Evolutionary conservation across 805 yeast species (phyloP), one percentile per base, ranked within the genome.

Genomic region (Saccharomycopsis schoenii): DNA sequence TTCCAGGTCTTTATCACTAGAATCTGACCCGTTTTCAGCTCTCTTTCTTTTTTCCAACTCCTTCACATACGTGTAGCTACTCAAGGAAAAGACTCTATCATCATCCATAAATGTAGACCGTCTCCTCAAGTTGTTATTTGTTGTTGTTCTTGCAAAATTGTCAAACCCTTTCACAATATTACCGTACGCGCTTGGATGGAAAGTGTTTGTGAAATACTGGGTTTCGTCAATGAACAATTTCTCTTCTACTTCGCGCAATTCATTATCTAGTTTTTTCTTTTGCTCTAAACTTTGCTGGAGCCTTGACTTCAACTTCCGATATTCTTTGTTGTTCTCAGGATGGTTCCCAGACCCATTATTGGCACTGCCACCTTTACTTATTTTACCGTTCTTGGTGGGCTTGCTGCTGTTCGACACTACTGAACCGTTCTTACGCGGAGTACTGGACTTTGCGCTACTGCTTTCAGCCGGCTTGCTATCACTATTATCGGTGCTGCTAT

Each of bases 131-230:
- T 41, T 37, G 12, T 52, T 57, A 19, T 57, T 24, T 1, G 68
- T 52, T 2, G 73, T 68, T 29, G 75, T 72, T 66, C 86, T 88
- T 57, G 85, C 78, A 68, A 88, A 87, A 67, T 83, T 86, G 57
- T 92, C 97, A 68, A 91, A 92, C 1, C 98, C 98, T 65, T 87
- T 86, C n/a, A 90, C 87, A 34, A 93, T 86, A 71, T 89, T 92
- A 0, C 97, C 92, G 36, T 24, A 37, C 17, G 58, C 42, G 19
- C 52, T 42, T 15, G 55, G 55, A 14, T 77, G 72, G 36, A 75
- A 72, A 61, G 89, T 83, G 58, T 87, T 91, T 36, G 86, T 82
- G 56, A 92, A 81, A 69, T 92, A 92, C 14, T 82, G 81, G 10
- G 86, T 83, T 69, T 92, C 98, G 65, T 83, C 83, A 56, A 83